Conservation (phyloP, 257 asterid genomes). For the Plantago elongata region DNA sequence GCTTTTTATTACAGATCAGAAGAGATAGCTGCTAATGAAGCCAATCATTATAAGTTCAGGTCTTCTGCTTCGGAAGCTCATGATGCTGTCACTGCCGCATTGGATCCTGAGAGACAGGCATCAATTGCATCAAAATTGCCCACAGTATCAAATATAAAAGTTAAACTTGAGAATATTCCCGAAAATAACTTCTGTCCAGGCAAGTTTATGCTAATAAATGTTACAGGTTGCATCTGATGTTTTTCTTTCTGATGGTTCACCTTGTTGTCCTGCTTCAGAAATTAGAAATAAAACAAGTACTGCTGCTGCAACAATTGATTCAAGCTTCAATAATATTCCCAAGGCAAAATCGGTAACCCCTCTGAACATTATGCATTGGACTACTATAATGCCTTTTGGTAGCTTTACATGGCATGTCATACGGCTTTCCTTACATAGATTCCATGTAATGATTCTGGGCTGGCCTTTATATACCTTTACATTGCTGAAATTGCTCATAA, state of each 20-base stretch:
- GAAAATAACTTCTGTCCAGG: slow-evolving; percentile 28
- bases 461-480: background rate
- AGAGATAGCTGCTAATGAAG: slow-evolving; percentile 17
- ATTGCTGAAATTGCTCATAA: background rate
- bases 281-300: slow-evolving; percentile 17
- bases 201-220: slow-evolving; percentile 24
- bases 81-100: slow-evolving; percentile 18
- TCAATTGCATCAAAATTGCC: slow-evolving; percentile 27
- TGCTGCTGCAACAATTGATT: slow-evolving; percentile 29
- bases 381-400: slow-evolving; percentile 8
- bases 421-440: background rate
- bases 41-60: slow-evolving; percentile 18
- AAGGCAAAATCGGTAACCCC: slow-evolving; percentile 32
- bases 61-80: slow-evolving; percentile 32
- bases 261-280: slow-evolving; percentile 35
- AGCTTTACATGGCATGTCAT: slow-evolving; percentile 16
- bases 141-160: slow-evolving; percentile 22
- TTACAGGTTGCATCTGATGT: slow-evolving; percentile 10
- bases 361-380: slow-evolving; percentile 1
- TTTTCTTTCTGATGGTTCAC: slow-evolving; percentile 13
- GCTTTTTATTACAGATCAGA: slow-evolving; percentile 35
- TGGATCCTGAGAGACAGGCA: slow-evolving; percentile 21
- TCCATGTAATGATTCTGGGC: background rate
- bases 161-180: slow-evolving; percentile 24
- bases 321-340: slow-evolving; percentile 25